These are phyloP conservation scores for sweet orange (Citrus sinensis) DNA, from an alignment of 345 rosid species.

Conservation along the genomic window DNA sequence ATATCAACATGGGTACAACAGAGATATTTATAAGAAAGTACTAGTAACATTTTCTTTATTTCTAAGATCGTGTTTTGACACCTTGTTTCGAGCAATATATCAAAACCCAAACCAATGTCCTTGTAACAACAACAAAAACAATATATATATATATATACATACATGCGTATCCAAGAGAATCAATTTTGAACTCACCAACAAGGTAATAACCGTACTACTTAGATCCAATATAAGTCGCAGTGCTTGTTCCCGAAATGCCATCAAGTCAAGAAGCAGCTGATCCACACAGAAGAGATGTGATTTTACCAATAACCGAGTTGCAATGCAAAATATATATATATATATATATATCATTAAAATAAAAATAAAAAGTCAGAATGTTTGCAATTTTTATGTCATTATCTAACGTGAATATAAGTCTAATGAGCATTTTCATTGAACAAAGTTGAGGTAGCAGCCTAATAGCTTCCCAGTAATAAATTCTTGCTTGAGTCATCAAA, in stretches of 20 bases:
- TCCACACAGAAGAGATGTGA: constrained; percentile 36
- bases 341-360: neutral
- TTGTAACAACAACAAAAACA: constrained; percentile 4
- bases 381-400: neutral
- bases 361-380: neutral
- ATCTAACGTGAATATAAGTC: neutral
- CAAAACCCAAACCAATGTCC: neutral
- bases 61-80: neutral
- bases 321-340: neutral
- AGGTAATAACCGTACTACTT: constrained; percentile 94
- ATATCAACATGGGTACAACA: constrained; percentile 1
- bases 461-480: neutral
- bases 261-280: constrained; percentile 93
- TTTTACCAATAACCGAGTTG: neutral
- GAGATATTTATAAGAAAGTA: constrained; percentile 6
- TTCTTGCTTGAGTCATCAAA: neutral
- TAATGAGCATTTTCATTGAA: neutral
- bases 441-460: neutral
- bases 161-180: constrained; percentile 4
- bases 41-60: neutral
- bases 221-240: constrained; percentile 93
- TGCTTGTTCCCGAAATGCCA: constrained; percentile 98
- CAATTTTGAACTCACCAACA: constrained; percentile 69
- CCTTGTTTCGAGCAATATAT: neutral
- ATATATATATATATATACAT: neutral